Evolutionary conservation across 108 stramenopile genomes (phyloP).

Genomic region (Conticribra weissflogii): DNA sequence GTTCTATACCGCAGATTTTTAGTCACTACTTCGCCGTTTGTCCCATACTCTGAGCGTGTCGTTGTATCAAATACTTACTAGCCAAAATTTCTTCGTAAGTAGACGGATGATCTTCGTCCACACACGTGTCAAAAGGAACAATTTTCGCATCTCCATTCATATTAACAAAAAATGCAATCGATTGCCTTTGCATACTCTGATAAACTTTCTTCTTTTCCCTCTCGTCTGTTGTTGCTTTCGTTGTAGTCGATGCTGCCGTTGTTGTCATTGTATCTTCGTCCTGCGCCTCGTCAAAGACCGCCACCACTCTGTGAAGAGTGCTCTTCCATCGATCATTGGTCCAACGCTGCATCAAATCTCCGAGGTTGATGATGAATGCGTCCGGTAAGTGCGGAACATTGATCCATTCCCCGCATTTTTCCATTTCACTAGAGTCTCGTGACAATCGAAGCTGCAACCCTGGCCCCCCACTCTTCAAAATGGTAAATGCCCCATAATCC

Average conservation of each 20-base stretch:
- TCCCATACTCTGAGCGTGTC: conserved; percentile 42
- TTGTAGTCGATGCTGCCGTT: too few relatives aligned
- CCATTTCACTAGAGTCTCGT: conserved; percentile 12
- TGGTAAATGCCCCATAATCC: conserved; percentile 89
- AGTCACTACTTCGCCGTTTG: conserved; percentile 3
- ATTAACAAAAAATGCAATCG: conserved; percentile 87
- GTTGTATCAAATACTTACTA: conserved; percentile 59
- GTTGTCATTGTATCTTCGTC: conserved; percentile 1
- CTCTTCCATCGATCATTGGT: conserved; percentile 75
- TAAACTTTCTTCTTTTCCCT: background rate
- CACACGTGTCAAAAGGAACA: conserved; percentile 53
- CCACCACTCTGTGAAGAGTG: conserved; percentile 85
- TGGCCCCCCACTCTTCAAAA: conserved; percentile 67
- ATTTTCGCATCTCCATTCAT: conserved; percentile 69
- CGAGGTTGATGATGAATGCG: conserved; percentile 87
- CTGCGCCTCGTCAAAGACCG: conserved; percentile 7
- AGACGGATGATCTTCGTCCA: conserved; percentile 21
- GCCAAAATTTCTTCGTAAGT: conserved; percentile 65
- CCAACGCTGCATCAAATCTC: conserved; percentile 91
- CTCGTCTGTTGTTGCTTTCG: too few relatives aligned
- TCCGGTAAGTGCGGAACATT: conserved; percentile 63
- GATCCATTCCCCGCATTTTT: conserved; percentile 54
- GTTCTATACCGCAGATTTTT: too few relatives aligned
- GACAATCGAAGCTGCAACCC: conserved; percentile 62
- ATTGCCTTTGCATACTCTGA: conserved; percentile 58